Evolutionary conservation across 1,284 basidiomycete genomes (phyloP).

Genomic region (Ustilago bromivora): DNA sequence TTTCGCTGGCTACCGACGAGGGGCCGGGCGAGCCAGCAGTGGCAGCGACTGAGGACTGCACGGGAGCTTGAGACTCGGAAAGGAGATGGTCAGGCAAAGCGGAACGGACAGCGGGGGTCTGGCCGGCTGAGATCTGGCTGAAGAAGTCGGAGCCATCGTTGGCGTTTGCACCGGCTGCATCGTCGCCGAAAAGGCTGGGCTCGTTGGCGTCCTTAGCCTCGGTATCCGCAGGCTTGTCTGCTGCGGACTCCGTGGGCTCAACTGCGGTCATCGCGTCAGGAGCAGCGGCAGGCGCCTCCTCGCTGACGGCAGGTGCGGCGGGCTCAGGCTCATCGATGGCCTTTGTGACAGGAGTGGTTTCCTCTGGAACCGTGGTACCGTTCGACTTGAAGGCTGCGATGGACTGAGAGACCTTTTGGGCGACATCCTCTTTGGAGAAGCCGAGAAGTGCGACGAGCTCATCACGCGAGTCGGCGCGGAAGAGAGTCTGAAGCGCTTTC

Average conservation of each 20-base stretch:
- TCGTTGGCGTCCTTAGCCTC: conserved; percentile 71
- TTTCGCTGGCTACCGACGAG: conserved; percentile 85
- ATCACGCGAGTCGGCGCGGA: conserved; percentile 87
- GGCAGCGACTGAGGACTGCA: conserved; percentile 73
- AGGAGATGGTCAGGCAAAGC: conserved; percentile 76
- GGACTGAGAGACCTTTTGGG: conserved; percentile 82
- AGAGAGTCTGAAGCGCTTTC: conserved; percentile 89
- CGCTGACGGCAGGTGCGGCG: conserved; percentile 61
- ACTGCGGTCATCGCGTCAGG: conserved; percentile 70
- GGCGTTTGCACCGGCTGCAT: conserved; percentile 73
- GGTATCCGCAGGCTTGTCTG: conserved; percentile 32
- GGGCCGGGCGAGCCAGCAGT: conserved; percentile 62
- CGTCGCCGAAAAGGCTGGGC: conserved; percentile 89
- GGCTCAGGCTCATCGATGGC: conserved; percentile 46
- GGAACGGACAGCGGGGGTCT: conserved; percentile 69
- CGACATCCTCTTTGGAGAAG: conserved; percentile 90
- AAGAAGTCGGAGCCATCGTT: conserved; percentile 87
- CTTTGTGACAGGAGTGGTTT: conserved; percentile 67
- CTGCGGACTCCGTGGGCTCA: conserved; percentile 12
- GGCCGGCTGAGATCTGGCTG: conserved; percentile 75
- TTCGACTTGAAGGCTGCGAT: conserved; percentile 76
- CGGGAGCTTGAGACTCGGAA: conserved; percentile 73
- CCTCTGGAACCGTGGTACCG: conserved; percentile 57
- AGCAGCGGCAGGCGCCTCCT: conserved; percentile 72
- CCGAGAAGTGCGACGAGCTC: conserved; percentile 91